Conservation (phyloP, 129 eudicot genomes). For the Pulicaria dysenterica region DNA sequence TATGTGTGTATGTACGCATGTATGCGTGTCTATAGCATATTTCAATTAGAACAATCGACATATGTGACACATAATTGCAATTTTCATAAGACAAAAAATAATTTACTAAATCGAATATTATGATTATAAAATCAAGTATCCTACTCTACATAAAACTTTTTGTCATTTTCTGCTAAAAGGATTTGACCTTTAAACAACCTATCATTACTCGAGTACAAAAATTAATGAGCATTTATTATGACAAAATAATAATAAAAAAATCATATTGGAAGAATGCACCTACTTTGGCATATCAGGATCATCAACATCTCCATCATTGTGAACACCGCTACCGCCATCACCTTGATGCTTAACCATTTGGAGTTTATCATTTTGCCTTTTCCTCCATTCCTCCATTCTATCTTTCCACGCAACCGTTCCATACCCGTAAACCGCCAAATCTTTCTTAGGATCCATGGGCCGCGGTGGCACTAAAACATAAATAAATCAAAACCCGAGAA, state of each 20-base stretch:
- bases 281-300: conserved; percentile 97
- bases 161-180: background rate
- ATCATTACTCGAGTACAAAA: background rate
- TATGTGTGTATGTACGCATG: background rate
- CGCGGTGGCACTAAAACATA: conserved; percentile 76
- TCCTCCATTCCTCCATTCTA: conserved; percentile 98
- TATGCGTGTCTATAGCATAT: background rate
- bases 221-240: conserved; percentile 8
- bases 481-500: background rate
- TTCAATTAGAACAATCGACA: background rate
- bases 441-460: conserved; percentile 97
- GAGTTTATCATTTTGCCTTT: conserved; percentile 76
- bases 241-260: background rate
- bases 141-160: no score
- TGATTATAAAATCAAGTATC: background rate
- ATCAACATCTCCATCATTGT: conserved; percentile 61
- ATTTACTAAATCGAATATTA: background rate
- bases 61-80: conserved; percentile 2
- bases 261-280: conserved; percentile 24
- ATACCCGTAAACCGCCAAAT: conserved; percentile 92
- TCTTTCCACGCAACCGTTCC: conserved; percentile 99
- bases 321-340: conserved; percentile 46
- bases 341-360: conserved; percentile 88
- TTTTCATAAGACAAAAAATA: background rate
- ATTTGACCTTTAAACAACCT: conserved; percentile 16